phyloP scores from a whole-genome alignment of 2,329 filamentous ascomycete species.

The Esteya vermicola region DNA sequence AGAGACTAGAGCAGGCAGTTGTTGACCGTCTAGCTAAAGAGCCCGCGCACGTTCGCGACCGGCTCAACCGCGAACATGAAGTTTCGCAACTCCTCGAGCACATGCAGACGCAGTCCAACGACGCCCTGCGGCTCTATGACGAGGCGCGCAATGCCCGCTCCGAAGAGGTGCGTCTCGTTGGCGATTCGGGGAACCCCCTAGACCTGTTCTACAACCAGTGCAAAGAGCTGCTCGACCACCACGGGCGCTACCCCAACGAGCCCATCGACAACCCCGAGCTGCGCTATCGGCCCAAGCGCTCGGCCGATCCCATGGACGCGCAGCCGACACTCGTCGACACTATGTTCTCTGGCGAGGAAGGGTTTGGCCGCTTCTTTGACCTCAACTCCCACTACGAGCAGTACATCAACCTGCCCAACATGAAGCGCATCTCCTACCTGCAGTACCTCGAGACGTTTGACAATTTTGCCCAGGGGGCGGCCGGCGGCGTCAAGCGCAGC shows the following conservation, averaged over 20 bases:
- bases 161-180: conserved; percentile 68
- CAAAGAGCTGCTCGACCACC: conserved; percentile 69
- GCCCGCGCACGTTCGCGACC: conserved; percentile 82
- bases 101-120: conserved; percentile 73
- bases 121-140: conserved; percentile 70
- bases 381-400: conserved; percentile 71
- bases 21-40: conserved; percentile 81
- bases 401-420: conserved; percentile 77
- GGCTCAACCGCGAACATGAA: conserved; percentile 83
- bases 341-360: conserved; percentile 93
- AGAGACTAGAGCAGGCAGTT: conserved; percentile 87
- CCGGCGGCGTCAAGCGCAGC: conserved; percentile 55
- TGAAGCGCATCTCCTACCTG: conserved; percentile 75
- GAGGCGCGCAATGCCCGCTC: conserved; percentile 59
- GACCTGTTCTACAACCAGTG: conserved; percentile 85
- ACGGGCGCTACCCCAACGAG: conserved; percentile 84
- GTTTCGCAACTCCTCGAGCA: conserved; percentile 74
- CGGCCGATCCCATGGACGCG: conserved; percentile 45
- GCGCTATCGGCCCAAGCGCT: conserved; percentile 63
- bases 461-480: conserved; percentile 57
- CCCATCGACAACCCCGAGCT: conserved; percentile 89
- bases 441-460: conserved; percentile 92
- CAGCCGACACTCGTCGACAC: conserved; percentile 61
- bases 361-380: conserved; percentile 85
- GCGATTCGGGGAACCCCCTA: conserved; percentile 61